Base-by-base conservation (phyloP, 2,329 filamentous ascomycete genomes). In the Pseudocercospora vitis region DNA sequence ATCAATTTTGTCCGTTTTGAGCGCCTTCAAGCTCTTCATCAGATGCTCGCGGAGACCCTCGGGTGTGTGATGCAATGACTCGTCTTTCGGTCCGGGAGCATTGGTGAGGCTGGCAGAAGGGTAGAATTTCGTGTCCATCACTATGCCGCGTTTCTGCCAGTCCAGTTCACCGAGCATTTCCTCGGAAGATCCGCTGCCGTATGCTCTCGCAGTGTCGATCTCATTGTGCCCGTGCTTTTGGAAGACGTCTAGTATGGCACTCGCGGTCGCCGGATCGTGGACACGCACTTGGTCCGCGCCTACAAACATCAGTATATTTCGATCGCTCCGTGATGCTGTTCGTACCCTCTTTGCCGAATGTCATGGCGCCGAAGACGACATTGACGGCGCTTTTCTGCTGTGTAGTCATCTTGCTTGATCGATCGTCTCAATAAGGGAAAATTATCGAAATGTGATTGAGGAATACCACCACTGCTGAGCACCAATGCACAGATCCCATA, bases 181-280 rank as follows among this genome's bases (percentile, higher is more conserved):
- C 71, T 95, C 90, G 68, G 95, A 89, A 59, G 82, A 73, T 37
- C 85, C 83, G 44, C 74, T 83, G 9, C 88, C 75, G 64, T 95
- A 95, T 50, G 82, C 68, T 19, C 89, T 82, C 0, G 90, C 89
- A 1, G 90, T 95, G 69, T 95, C 90, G 32, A 95, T 73, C 68
- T 95, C 90, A 67, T 85, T 84, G 74, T 94, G 91, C 29, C 89
- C 89, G 53, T 84, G 80, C n/a, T 77, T 74, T 70, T 91, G 87
- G 67, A 95, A 83, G 57, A 85, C 78, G 68, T 91, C 86, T 24
- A 95, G 2, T 4, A 33, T 33, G 16, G 31, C 6, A 14, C 31
- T 35, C 6, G n/a, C 12, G n/a, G 32, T 35, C 14, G 32, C 32
- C 7, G 32, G 32, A 8, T 35, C n/a, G n/a, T 35, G 32, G n/a